phyloP scores from a whole-genome alignment of 2,329 filamentous ascomycete genomes.

The Ambrosiella xylebori region DNA sequence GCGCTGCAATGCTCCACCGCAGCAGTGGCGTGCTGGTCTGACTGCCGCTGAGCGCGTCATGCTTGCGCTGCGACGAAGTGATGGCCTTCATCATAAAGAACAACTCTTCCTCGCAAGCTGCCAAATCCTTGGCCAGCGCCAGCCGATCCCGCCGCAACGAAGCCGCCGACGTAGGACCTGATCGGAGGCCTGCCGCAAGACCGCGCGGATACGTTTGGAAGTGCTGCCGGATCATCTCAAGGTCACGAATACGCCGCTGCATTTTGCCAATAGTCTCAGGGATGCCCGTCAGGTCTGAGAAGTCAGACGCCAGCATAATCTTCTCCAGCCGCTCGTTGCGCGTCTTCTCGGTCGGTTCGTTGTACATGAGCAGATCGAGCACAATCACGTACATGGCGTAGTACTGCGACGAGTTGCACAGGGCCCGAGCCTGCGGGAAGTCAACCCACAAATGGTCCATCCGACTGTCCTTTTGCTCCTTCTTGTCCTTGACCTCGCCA shows the following conservation, averaged over 20 bases:
- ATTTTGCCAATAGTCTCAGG: constrained; percentile 83
- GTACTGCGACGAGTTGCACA: constrained; percentile 94
- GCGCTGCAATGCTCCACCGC: constrained; percentile 83
- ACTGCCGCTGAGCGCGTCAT: constrained; percentile 35
- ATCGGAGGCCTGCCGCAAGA: constrained; percentile 1
- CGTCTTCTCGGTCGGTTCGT: constrained; percentile 92
- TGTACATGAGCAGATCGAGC: constrained; percentile 87
- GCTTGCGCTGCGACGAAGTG: constrained; percentile 81
- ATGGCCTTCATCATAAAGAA: constrained; percentile 99
- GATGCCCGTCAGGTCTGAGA: constrained; percentile 85
- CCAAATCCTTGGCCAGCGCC: constrained; percentile 73
- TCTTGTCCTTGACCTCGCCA: constrained; percentile 24
- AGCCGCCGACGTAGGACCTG: not conserved
- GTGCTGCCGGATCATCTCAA: constrained; percentile 90
- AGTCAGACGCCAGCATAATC: constrained; percentile 97
- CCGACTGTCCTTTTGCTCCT: constrained; percentile 50
- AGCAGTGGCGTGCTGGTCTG: constrained; percentile 52
- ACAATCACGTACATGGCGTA: constrained; percentile 98
- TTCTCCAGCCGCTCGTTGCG: constrained; percentile 87
- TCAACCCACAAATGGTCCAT: constrained; percentile 96
- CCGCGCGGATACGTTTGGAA: constrained; percentile 86
- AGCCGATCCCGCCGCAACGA: constrained; percentile 65
- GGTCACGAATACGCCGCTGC: constrained; percentile 79
- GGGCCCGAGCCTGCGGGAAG: constrained; percentile 82
- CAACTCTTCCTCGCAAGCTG: constrained; percentile 82